Conservation (phyloP, 345 rosid genomes). For the Erucastrum elatum region DNA sequence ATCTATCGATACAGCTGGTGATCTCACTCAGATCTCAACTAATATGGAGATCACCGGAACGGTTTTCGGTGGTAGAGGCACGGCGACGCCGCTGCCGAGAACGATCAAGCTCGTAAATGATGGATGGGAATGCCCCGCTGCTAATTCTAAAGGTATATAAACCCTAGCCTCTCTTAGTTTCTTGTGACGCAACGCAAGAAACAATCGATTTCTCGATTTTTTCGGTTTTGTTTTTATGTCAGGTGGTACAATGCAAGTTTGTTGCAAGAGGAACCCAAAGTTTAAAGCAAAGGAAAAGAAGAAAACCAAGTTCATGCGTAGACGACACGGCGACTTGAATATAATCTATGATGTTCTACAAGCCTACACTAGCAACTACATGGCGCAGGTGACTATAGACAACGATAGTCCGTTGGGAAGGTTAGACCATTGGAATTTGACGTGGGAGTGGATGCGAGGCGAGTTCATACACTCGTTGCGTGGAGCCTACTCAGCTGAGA, state of each 20-base stretch:
- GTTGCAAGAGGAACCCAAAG: slow-evolving; percentile 76
- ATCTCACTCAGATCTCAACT: slow-evolving; percentile 54
- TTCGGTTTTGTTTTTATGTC: neutral
- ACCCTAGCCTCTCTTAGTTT: neutral
- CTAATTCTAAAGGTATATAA: slow-evolving; percentile 48
- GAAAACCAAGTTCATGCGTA: slow-evolving; percentile 49
- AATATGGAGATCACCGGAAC: slow-evolving; percentile 67
- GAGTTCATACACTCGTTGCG: slow-evolving; percentile 77
- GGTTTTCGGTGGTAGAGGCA: slow-evolving; percentile 64
- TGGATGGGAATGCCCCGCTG: slow-evolving; percentile 67
- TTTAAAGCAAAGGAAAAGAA: slow-evolving; percentile 42
- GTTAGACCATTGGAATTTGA: slow-evolving; percentile 88
- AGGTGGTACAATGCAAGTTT: slow-evolving; percentile 69
- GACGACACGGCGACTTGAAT: slow-evolving; percentile 60
- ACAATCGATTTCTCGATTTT: neutral
- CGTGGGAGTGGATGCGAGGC: slow-evolving; percentile 95
- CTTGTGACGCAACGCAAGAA: slow-evolving; percentile 11
- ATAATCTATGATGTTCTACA: slow-evolving; percentile 67
- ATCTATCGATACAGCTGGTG: slow-evolving; percentile 79
- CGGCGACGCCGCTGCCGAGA: slow-evolving; percentile 70
- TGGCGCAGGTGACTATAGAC: slow-evolving; percentile 88
- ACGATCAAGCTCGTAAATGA: slow-evolving; percentile 59
- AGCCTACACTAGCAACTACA: slow-evolving; percentile 66
- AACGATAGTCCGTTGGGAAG: slow-evolving; percentile 69
- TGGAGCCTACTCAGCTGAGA: slow-evolving; percentile 68